Percentiles rank a stretch among this genome's conserved stretches.
Evolutionary conservation across 176 grass and related monocot species (phyloP).

Genomic region (Oryza punctata): DNA sequence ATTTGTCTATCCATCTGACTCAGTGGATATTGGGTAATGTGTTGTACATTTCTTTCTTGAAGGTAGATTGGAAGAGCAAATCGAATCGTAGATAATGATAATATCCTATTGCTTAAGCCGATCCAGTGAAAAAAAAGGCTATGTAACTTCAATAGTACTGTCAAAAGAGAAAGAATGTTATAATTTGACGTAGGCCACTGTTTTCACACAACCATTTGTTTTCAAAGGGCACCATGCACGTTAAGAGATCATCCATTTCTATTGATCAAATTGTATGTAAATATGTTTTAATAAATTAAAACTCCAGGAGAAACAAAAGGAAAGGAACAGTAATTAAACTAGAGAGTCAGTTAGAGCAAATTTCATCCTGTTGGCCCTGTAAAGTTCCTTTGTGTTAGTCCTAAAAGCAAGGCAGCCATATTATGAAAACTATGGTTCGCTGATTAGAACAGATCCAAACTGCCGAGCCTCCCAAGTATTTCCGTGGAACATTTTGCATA

Average conservation of each 20-base stretch:
- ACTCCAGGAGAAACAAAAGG: not conserved
- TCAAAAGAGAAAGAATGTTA: not conserved
- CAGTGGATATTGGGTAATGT: no score
- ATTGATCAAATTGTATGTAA: not conserved
- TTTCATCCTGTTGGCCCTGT: slow-evolving; percentile 6
- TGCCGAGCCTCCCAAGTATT: not conserved
- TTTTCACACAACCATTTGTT: not conserved
- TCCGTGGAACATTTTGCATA: not conserved
- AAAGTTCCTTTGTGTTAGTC: not conserved
- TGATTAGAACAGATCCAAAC: not conserved
- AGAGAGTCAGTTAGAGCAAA: not conserved
- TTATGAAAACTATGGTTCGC: not conserved
- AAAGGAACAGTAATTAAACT: not conserved
- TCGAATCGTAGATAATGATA: not conserved
- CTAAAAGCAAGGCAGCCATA: not conserved
- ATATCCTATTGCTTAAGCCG: no score
- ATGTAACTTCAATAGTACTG: not conserved
- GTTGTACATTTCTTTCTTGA: not conserved
- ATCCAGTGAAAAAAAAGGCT: no score
- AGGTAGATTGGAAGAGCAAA: not conserved
- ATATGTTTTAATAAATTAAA: not conserved
- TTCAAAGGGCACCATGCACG: not conserved
- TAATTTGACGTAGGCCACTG: not conserved
- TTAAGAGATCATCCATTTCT: not conserved
- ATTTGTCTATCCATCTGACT: not conserved